These are phyloP conservation scores for Hyphopichia pseudoburtonii DNA, from an alignment of 1,139 yeast genomes.

Conservation along the genomic window DNA sequence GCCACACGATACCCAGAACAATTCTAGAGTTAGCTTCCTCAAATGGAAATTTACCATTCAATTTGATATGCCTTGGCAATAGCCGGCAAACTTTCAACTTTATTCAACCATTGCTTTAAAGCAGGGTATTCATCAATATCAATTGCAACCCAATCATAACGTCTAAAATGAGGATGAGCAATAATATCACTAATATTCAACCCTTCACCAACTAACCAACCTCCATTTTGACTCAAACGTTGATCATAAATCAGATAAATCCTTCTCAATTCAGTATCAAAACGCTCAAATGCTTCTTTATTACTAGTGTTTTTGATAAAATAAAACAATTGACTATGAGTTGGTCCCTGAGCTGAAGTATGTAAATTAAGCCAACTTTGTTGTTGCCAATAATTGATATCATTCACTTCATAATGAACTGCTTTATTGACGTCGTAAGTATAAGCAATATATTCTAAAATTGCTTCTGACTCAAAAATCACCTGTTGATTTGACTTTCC, in stretches of 20 bases:
- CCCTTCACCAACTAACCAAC: conserved; percentile 10
- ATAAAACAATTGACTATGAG: not conserved
- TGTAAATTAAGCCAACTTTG: conserved; percentile 11
- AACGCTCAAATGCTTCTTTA: not conserved
- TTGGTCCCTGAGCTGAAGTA: conserved; percentile 3
- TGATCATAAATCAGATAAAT: conserved; percentile 7
- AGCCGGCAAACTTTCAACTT: too few species aligned
- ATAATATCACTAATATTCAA: conserved; percentile 10
- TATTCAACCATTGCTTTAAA: too few species aligned
- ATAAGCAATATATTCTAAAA: conserved; percentile 9
- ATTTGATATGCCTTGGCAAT: too few species aligned
- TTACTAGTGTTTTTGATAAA: not conserved
- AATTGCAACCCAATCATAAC: not conserved
- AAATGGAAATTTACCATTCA: too few species aligned
- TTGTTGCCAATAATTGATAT: conserved; percentile 8
- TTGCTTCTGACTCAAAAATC: conserved; percentile 12
- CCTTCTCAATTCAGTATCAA: not conserved
- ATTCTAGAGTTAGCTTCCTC: too few species aligned
- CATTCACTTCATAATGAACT: conserved; percentile 5
- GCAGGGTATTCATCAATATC: not conserved
- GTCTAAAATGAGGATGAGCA: not conserved
- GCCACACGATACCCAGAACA: too few species aligned
- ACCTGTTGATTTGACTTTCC: conserved; percentile 6
- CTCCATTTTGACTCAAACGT: conserved; percentile 3
- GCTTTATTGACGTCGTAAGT: conserved; percentile 10